Percentiles rank a stretch among this genome's conserved stretches.
Conservation (phyloP, 257 asterid species). For the Solanum bulbocastanum region DNA sequence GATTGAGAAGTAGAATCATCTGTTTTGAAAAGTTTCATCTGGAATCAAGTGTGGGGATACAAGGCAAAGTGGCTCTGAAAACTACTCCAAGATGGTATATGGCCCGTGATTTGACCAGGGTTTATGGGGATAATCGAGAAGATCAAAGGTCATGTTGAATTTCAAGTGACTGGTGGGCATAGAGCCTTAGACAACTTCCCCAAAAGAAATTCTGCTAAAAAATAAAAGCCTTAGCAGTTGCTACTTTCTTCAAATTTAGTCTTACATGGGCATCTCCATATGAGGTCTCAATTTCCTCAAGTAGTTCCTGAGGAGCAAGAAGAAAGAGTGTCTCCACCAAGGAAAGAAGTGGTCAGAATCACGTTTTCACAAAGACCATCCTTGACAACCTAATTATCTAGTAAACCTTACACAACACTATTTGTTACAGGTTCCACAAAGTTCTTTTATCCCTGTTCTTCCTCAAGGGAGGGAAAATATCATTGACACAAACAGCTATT, state of each 20-base stretch:
- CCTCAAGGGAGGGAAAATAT: not conserved
- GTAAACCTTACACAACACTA: not conserved
- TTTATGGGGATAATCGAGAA: not conserved
- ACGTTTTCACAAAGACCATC: not conserved
- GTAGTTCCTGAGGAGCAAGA: not conserved
- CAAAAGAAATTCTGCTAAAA: not conserved
- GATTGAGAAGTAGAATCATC: not conserved
- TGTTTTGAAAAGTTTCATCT: not conserved
- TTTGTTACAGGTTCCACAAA: not conserved
- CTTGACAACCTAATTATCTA: not conserved
- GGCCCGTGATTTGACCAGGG: not conserved
- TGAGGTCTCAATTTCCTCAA: not conserved
- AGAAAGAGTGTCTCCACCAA: not conserved
- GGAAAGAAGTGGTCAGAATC: not conserved
- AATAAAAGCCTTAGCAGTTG: not conserved
- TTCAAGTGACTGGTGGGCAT: not conserved
- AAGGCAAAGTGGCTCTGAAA: not conserved
- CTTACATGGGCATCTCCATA: not conserved
- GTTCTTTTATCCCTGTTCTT: not conserved
- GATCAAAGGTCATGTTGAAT: not conserved
- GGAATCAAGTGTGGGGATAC: not conserved
- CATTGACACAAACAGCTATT: not conserved
- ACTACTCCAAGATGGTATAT: not conserved
- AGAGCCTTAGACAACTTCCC: not conserved
- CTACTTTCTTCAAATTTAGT: not conserved